Conservation (phyloP, 768 basidiomycete species). For the Strobilomyces confusus region DNA sequence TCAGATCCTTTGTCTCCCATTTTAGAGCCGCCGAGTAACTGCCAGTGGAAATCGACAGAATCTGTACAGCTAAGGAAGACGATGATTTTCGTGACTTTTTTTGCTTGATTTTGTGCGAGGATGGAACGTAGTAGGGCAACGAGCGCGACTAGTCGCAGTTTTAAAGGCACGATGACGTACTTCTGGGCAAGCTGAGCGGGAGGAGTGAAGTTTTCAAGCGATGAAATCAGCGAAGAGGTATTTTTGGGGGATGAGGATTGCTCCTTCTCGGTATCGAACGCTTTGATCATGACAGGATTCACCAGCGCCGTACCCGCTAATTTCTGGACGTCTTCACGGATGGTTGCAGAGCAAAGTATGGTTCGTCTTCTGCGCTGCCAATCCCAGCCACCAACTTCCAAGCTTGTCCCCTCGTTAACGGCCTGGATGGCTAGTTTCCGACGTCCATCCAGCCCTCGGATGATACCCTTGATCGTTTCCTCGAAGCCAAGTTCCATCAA, state of each 20-base stretch:
- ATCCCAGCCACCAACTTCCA: slow-evolving; percentile 82
- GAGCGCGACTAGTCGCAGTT: slow-evolving; percentile 89
- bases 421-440: slow-evolving; percentile 67
- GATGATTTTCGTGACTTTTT: slow-evolving; percentile 69
- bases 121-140: slow-evolving; percentile 81
- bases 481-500: slow-evolving; percentile 99
- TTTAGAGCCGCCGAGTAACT: slow-evolving; percentile 62
- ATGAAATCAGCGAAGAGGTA: slow-evolving; percentile 15
- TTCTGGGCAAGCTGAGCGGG: slow-evolving; percentile 93
- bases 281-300: slow-evolving; percentile 82
- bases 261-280: slow-evolving; percentile 47
- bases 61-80: slow-evolving; percentile 97
- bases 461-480: slow-evolving; percentile 87
- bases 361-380: slow-evolving; percentile 77
- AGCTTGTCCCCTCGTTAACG: slow-evolving; percentile 57
- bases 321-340: slow-evolving; percentile 91
- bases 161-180: slow-evolving; percentile 85
- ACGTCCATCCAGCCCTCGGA: slow-evolving; percentile 83
- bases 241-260: slow-evolving; percentile 12
- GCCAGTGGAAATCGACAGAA: slow-evolving; percentile 97
- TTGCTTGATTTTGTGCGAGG: slow-evolving; percentile 55
- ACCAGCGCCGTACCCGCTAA: slow-evolving; percentile 79
- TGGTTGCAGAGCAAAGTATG: slow-evolving; percentile 94
- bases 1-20: slow-evolving; percentile 49
- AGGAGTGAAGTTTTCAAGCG: slow-evolving; percentile 73